These are phyloP conservation scores for Sphagnum magellanicum DNA, from an alignment of 228 moss, liverwort and hornwort species.

Conservation along the genomic window DNA sequence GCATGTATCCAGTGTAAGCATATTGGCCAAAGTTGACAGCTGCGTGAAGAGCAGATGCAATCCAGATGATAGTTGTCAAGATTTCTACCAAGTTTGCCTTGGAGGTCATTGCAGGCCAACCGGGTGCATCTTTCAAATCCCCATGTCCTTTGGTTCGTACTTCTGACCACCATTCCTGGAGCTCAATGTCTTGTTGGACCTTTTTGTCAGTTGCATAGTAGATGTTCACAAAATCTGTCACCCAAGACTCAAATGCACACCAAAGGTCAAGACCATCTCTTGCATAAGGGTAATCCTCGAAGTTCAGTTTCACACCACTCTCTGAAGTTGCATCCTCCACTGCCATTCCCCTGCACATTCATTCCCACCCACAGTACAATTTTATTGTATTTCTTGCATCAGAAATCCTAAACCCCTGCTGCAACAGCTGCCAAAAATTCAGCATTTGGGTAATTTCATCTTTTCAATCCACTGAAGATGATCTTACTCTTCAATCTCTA, in stretches of 20 bases:
- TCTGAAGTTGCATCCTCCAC: slow-evolving; percentile 19
- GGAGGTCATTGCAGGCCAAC: slow-evolving; percentile 39
- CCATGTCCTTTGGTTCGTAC: slow-evolving; percentile 33
- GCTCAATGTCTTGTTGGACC: slow-evolving; percentile 35
- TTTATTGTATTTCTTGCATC: too few relatives aligned
- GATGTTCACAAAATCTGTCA: slow-evolving; percentile 31
- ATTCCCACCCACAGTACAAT: not conserved
- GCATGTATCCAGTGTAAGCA: slow-evolving; percentile 36
- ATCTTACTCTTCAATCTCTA: too few relatives aligned
- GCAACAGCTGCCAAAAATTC: too few relatives aligned
- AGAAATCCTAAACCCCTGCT: too few relatives aligned
- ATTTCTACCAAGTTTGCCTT: slow-evolving; percentile 25
- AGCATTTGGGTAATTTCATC: too few relatives aligned
- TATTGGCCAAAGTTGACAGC: slow-evolving; percentile 60
- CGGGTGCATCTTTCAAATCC: slow-evolving; percentile 40
- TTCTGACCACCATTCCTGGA: slow-evolving; percentile 57
- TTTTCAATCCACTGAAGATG: too few relatives aligned
- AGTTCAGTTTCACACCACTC: slow-evolving; percentile 25
- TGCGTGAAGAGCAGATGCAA: slow-evolving; percentile 43
- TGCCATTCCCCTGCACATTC: slow-evolving; percentile 50
- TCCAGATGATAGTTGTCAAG: slow-evolving; percentile 43
- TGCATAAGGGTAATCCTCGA: slow-evolving; percentile 56
- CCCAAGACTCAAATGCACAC: slow-evolving; percentile 42
- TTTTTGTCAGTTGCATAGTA: slow-evolving; percentile 26
- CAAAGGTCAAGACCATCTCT: slow-evolving; percentile 50